phyloP scores from a whole-genome alignment of 2,329 filamentous ascomycete genomes.

The Diaporthe vexans region DNA sequence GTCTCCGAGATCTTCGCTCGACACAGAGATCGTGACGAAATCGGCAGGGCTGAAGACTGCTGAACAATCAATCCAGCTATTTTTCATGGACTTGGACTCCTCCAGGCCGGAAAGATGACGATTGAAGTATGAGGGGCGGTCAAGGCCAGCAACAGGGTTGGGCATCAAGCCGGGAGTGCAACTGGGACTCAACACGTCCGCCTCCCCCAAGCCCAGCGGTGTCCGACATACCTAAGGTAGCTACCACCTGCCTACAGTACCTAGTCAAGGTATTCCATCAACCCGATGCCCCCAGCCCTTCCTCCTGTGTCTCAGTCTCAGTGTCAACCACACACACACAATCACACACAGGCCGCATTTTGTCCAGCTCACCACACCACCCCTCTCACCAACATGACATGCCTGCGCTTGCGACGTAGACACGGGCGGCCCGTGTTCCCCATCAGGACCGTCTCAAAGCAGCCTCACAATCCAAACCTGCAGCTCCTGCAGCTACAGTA shows the following conservation, averaged over 20 bases:
- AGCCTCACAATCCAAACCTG: conserved; percentile 31
- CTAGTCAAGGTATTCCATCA: neutral
- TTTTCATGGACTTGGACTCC: conserved; percentile 1
- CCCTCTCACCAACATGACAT: conserved; percentile 21
- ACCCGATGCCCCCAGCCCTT: conserved; percentile 19
- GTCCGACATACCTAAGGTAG: conserved; percentile 12
- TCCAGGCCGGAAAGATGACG: conserved; percentile 35
- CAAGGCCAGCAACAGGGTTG: conserved; percentile 34
- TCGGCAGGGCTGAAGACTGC: conserved; percentile 20
- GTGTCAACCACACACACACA: neutral
- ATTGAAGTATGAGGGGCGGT: conserved; percentile 33
- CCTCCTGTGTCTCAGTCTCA: conserved; percentile 25
- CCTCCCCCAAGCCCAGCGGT: conserved; percentile 1
- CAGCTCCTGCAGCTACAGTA: conserved; percentile 33
- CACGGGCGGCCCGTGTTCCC: conserved; percentile 20
- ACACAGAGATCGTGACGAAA: conserved; percentile 38
- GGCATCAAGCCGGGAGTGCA: conserved; percentile 37
- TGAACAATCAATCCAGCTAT: too few relatives aligned
- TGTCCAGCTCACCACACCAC: conserved; percentile 1
- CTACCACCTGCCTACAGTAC: neutral
- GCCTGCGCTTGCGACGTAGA: conserved; percentile 34
- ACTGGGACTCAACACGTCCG: conserved; percentile 11
- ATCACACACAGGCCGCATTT: neutral
- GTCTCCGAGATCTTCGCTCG: conserved; percentile 5
- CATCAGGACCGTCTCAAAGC: conserved; percentile 12